Conservation (phyloP, 495 filamentous ascomycete species). For the Neurospora tetraspora region DNA sequence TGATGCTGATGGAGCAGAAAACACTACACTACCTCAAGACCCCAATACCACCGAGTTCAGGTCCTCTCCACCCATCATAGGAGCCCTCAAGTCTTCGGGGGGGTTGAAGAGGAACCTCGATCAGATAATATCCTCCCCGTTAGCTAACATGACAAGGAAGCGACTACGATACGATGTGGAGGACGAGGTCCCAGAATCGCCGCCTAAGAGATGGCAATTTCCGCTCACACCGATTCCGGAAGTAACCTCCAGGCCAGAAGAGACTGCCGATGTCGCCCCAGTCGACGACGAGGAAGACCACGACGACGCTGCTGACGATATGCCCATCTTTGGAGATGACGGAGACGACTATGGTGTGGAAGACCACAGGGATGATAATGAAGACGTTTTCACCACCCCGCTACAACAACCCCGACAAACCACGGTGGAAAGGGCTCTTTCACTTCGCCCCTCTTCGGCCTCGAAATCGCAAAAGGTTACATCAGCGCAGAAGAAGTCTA, state of each 20-base stretch:
- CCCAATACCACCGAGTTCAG: neutral
- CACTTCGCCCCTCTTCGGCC: conserved; percentile 2
- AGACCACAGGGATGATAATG: neutral
- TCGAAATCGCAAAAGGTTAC: neutral
- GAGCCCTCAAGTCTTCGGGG: neutral
- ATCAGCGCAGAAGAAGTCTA: neutral
- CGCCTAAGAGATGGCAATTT: conserved; percentile 4
- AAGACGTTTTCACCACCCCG: conserved; percentile 13
- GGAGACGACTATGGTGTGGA: neutral
- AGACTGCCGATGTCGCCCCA: neutral
- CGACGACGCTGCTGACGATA: too few relatives aligned
- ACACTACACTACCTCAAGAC: neutral
- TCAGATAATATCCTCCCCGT: neutral
- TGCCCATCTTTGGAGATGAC: neutral
- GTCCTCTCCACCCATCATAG: neutral
- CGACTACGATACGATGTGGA: neutral
- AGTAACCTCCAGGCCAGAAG: neutral
- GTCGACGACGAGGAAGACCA: neutral
- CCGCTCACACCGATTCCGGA: neutral
- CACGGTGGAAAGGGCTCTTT: neutral
- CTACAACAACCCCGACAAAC: conserved; percentile 14
- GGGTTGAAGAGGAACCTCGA: neutral
- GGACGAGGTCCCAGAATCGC: neutral
- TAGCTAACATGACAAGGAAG: neutral
- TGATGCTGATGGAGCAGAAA: conserved; percentile 7